Conservation (phyloP, 2,329 filamentous ascomycete genomes). For the Cercospora beticola region DNA sequence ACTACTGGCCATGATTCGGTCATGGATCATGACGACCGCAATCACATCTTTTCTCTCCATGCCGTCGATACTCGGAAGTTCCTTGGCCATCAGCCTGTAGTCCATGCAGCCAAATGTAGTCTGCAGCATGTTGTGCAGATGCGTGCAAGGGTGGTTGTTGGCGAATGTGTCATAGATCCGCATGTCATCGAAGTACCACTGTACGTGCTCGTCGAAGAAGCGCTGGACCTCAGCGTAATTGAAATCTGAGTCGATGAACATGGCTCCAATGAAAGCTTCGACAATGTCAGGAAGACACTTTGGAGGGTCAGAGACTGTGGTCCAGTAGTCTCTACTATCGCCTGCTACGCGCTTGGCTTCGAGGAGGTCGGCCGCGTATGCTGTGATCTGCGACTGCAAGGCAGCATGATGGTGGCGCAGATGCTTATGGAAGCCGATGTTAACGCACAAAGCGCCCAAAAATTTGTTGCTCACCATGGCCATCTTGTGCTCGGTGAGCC, state of each 20-base stretch:
- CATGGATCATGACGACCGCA: conserved; percentile 75
- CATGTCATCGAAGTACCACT: conserved; percentile 83
- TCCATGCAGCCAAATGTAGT: conserved; percentile 65
- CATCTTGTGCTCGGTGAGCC: conserved; percentile 98
- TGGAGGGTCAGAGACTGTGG: conserved; percentile 61
- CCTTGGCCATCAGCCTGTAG: conserved; percentile 57
- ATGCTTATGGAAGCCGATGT: conserved; percentile 73
- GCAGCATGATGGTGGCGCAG: conserved; percentile 56
- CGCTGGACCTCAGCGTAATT: conserved; percentile 68
- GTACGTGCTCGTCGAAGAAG: conserved; percentile 76
- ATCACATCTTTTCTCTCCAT: conserved; percentile 52
- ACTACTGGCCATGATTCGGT: conserved; percentile 62
- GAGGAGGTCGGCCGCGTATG: conserved; percentile 59
- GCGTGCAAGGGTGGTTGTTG: conserved; percentile 75
- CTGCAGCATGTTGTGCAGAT: conserved; percentile 64
- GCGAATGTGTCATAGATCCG: conserved; percentile 82
- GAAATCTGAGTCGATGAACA: conserved; percentile 87
- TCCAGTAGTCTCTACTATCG: conserved; percentile 68
- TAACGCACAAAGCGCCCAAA: conserved; percentile 75
- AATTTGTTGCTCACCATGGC: conserved; percentile 99
- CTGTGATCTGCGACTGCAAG: conserved; percentile 52
- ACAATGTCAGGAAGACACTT: conserved; percentile 83
- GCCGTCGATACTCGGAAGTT: conserved; percentile 51
- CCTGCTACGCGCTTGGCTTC: conserved; percentile 52
- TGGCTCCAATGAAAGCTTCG: conserved; percentile 83